Evolutionary conservation across 805 yeast species (phyloP), one percentile per base, ranked within the genome.

Genomic region (Kuraishia capsulata): DNA sequence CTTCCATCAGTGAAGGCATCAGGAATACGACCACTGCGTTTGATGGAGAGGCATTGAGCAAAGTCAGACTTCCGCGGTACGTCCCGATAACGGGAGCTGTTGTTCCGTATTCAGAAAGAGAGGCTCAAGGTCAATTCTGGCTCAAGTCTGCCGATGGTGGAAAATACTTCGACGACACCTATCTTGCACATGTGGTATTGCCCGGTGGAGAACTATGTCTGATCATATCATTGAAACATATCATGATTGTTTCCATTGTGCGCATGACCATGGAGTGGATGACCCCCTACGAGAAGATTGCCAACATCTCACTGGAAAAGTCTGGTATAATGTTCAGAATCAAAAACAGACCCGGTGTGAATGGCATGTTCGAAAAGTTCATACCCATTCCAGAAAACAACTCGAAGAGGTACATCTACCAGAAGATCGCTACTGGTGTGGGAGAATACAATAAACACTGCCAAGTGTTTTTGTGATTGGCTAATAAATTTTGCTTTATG

Each of bases 121-220:
- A 87, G 45, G 82, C 97, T 0, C 92, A 88, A 48, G 99, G 99
- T 5, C 97, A 90, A 56, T 83, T 71, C 51, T 86, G 97, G 92
- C 66, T 92, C 43, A 89, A 86, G 59, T 67, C 78, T 5, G 75
- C 85, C 18, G 82, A 82, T 50, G 95, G 94, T 33, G 97, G 97
- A 1, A 62, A 73, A 25, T 86, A 65, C 51, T 71, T 75, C 47
- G 65, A 68, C 36, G 97, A 92, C 49, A 63, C 65, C 17, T 92
- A 92, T 51, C 63, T 92, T 39, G 95, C 96, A 0, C 97, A 92
- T 57, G 74, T 84, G 43, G 72, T 85, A 16, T 64, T 89, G 34
- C 80, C 94, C 1, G 94, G 95, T 5, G 82, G 78, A 36, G 94
- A 86, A 43, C 68, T 73, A 48, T 82, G 81, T 5, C 81, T 87